Percentiles rank a stretch among this genome's conserved stretches.
Evolutionary conservation across 139 green algal species (phyloP).

Genomic region (Micractinium conductrix): DNA sequence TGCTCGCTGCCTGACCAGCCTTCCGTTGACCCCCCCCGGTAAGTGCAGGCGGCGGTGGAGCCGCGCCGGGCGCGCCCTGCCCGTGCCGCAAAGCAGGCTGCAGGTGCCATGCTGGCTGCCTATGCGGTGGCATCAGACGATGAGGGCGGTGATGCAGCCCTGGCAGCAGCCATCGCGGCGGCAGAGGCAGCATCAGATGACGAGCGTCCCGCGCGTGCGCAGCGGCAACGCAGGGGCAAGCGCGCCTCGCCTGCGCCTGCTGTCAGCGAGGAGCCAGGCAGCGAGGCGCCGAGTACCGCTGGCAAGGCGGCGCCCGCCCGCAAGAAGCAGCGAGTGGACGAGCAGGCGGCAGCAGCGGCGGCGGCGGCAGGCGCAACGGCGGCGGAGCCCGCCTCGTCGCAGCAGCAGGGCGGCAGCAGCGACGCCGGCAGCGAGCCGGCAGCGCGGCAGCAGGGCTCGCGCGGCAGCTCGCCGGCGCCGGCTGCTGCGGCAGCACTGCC

Average conservation of each 20-base stretch:
- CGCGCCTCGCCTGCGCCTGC: too few species aligned
- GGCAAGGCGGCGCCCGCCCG: not conserved
- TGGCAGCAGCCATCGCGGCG: not conserved
- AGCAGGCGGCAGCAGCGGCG: not conserved
- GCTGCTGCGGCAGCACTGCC: constrained; percentile 1
- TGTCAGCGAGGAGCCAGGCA: not conserved
- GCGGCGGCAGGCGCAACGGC: not conserved
- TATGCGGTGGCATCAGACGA: not conserved
- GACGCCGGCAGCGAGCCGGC: not conserved
- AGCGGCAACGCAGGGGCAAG: not conserved
- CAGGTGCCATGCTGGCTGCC: constrained; percentile 10
- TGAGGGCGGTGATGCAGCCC: not conserved
- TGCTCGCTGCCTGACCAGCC: too few species aligned
- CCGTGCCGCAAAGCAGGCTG: constrained; percentile 17
- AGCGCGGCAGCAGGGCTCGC: not conserved
- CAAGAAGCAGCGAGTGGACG: not conserved
- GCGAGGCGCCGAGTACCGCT: not conserved
- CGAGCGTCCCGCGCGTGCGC: not conserved
- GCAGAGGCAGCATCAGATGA: not conserved
- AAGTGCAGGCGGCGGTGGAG: not conserved
- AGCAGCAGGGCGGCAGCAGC: not conserved
- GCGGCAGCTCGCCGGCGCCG: not conserved
- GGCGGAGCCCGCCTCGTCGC: not conserved
- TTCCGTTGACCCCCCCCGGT: too few species aligned
- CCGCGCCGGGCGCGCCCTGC: not conserved